These are phyloP conservation scores for Corylus avellana DNA, from an alignment of 306 rosid species.

Conservation along the genomic window DNA sequence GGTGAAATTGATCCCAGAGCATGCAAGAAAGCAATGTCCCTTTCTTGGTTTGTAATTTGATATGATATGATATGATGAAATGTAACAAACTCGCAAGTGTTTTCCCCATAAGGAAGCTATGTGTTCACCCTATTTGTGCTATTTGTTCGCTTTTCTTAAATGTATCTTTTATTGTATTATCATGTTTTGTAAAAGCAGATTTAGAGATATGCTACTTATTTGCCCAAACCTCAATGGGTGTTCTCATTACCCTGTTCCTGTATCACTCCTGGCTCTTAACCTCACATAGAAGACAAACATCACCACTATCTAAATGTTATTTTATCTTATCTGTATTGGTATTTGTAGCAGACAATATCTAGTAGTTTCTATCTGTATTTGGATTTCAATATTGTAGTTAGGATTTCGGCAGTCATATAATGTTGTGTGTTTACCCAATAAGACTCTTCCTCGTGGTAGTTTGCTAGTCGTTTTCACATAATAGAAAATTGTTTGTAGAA, in stretches of 20 bases:
- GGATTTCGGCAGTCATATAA: neutral
- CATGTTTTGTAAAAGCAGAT: constrained; percentile 53
- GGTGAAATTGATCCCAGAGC: constrained; percentile 92
- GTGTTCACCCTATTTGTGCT: constrained; percentile 37
- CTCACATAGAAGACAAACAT: constrained; percentile 48
- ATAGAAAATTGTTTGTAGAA: neutral
- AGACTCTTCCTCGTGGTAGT: neutral
- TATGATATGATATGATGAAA: constrained; percentile 32
- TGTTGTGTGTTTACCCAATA: neutral
- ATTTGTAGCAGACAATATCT: constrained; percentile 22
- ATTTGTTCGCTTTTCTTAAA: constrained; percentile 26
- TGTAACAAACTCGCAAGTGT: constrained; percentile 40
- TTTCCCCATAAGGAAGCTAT: constrained; percentile 38
- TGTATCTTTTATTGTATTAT: constrained; percentile 49
- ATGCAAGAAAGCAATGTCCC: constrained; percentile 88
- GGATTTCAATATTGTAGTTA: neutral
- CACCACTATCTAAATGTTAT: constrained; percentile 44
- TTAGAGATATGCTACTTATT: constrained; percentile 53
- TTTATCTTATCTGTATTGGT: constrained; percentile 31
- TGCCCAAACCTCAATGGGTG: constrained; percentile 54
- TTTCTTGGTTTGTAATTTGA: constrained; percentile 70
- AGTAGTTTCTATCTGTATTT: neutral
- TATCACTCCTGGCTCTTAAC: constrained; percentile 49
- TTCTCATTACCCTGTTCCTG: constrained; percentile 46
- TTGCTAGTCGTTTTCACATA: neutral